Percentiles rank a stretch among this genome's conserved stretches.
phyloP scores from a whole-genome alignment of 2,329 filamentous ascomycete species.

The Coleophoma crateriformis region DNA sequence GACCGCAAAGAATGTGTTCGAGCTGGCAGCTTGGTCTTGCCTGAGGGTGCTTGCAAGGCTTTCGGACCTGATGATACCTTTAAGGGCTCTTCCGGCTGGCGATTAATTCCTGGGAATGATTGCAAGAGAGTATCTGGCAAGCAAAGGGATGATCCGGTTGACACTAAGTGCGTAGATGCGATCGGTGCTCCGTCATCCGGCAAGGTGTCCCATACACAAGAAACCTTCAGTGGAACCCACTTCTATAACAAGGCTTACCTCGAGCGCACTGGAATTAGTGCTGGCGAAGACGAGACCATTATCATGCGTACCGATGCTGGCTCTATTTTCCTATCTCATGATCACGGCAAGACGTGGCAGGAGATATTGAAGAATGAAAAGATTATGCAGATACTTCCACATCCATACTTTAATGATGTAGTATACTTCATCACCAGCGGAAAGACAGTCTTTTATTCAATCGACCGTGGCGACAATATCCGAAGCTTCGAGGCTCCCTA shows the following conservation, averaged over 20 bases:
- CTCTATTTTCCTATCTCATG: conserved; percentile 67
- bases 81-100: conserved; percentile 83
- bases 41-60: conserved; percentile 66
- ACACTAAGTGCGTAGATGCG: conserved; percentile 69
- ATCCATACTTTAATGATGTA: conserved; percentile 75
- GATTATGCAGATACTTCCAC: conserved; percentile 67
- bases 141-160: conserved; percentile 66
- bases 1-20: conserved; percentile 66
- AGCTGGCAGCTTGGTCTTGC: conserved; percentile 55
- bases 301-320: conserved; percentile 41
- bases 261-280: conserved; percentile 63
- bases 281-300: conserved; percentile 65
- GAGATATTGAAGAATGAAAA: conserved; percentile 63
- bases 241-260: conserved; percentile 65
- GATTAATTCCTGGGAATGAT: conserved; percentile 79
- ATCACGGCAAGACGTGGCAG: conserved; percentile 88
- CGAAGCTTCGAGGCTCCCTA: conserved; percentile 68
- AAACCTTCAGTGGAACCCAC: conserved; percentile 54
- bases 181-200: conserved; percentile 51
- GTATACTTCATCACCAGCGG: conserved; percentile 77
- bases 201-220: conserved; percentile 56
- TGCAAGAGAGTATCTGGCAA: conserved; percentile 57
- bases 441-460: conserved; percentile 69
- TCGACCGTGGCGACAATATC: conserved; percentile 70
- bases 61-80: conserved; percentile 54